A percentile compares a stretch with the other conserved stretches of the same genome.
These are phyloP conservation scores for Parietaria judaica DNA, from an alignment of 306 rosid genomes.

Conservation along the genomic window DNA sequence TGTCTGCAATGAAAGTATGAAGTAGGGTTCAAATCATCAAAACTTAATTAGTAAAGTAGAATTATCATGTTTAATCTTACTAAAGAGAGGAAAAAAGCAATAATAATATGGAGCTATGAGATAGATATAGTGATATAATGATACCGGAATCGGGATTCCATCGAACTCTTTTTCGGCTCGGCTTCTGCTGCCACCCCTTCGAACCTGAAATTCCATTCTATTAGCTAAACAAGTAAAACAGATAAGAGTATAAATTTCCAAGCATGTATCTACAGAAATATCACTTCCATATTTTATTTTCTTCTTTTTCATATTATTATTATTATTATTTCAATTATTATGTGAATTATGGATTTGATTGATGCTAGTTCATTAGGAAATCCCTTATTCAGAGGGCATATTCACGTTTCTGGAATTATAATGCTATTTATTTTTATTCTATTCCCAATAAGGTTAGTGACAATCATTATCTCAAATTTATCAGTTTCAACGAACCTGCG, in stretches of 20 bases:
- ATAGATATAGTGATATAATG: conserved; percentile 4
- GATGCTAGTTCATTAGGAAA: too few species aligned
- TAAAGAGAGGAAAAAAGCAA: background rate
- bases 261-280: too few species aligned
- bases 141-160: conserved; percentile 68
- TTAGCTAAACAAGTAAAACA: conserved; percentile 5
- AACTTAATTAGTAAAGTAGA: too few species aligned
- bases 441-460: too few species aligned
- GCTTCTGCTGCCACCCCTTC: conserved; percentile 16
- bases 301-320: too few species aligned
- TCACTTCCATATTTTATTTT: too few species aligned
- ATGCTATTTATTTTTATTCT: too few species aligned
- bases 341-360: conserved; percentile 4
- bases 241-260: conserved; percentile 10
- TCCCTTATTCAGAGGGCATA: too few species aligned
- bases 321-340: background rate
- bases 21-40: background rate
- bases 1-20: conserved; percentile 5
- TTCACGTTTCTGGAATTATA: too few species aligned
- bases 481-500: conserved; percentile 26
- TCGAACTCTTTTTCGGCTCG: conserved; percentile 32
- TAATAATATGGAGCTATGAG: background rate
- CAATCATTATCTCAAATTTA: too few species aligned
- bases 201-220: conserved; percentile 35
- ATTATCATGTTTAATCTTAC: background rate